These are phyloP conservation scores for Brassica incana DNA, from an alignment of 345 rosid genomes.

Conservation along the genomic window DNA sequence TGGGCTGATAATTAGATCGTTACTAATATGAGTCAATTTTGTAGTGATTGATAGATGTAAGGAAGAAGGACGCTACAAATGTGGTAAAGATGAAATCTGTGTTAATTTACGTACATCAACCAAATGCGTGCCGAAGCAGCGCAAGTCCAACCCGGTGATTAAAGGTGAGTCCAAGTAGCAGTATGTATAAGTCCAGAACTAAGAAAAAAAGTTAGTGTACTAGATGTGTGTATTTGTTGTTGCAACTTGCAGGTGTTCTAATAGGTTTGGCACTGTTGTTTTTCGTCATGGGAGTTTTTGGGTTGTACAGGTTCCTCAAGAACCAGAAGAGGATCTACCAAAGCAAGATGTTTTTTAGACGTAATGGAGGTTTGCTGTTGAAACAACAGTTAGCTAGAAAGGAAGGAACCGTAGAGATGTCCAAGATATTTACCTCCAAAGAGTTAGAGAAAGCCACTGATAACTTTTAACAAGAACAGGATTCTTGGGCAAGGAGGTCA, in stretches of 20 bases:
- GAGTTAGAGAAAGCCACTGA: slow-evolving; percentile 30
- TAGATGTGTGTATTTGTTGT: not conserved
- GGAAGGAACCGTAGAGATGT: not conserved
- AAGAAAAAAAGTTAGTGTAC: not conserved
- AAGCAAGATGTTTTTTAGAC: slow-evolving; percentile 14
- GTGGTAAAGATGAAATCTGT: not conserved
- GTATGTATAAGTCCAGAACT: not conserved
- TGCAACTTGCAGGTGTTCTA: slow-evolving; percentile 1
- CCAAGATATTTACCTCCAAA: slow-evolving; percentile 11
- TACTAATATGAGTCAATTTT: not conserved
- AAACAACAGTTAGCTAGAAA: slow-evolving; percentile 11
- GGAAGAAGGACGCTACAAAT: not conserved
- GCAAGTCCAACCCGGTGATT: not conserved
- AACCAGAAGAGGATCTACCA: not conserved
- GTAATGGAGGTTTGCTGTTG: slow-evolving; percentile 31
- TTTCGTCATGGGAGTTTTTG: not conserved
- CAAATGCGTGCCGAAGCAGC: not conserved
- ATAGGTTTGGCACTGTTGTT: slow-evolving; percentile 21
- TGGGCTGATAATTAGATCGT: not conserved
- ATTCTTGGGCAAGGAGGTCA: slow-evolving; percentile 37
- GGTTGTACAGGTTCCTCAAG: slow-evolving; percentile 3
- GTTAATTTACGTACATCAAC: not conserved
- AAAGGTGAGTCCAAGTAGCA: not conserved
- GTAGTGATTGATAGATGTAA: slow-evolving; percentile 29
- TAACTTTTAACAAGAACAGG: slow-evolving; percentile 17